A percentile compares a stretch with the other conserved stretches of the same genome.
phyloP scores from a whole-genome alignment of 495 filamentous ascomycete genomes.

The Recurvomyces mirabilis region DNA sequence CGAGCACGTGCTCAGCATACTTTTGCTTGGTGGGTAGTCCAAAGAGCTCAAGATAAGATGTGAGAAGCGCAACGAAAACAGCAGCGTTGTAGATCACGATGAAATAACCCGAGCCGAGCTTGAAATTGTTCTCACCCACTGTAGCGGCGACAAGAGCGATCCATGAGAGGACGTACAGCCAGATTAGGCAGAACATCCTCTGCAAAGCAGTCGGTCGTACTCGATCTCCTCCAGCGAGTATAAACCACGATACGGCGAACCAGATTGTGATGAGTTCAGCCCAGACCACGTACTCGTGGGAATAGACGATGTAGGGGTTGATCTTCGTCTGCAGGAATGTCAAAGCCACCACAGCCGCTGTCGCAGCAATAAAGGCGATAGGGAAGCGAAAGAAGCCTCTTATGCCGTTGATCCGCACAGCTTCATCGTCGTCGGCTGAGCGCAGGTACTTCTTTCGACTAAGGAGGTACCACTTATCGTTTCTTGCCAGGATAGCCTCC shows the following conservation, averaged over 20 bases:
- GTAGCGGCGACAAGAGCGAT: slow-evolving; percentile 59
- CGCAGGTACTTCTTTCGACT: slow-evolving; percentile 41
- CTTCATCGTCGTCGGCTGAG: slow-evolving; percentile 46
- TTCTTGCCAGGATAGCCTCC: slow-evolving; percentile 52
- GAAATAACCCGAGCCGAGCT: slow-evolving; percentile 69
- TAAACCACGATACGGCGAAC: slow-evolving; percentile 70
- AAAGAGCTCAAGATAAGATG: slow-evolving; percentile 59
- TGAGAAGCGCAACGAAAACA: slow-evolving; percentile 50
- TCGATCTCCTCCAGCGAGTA: slow-evolving; percentile 70
- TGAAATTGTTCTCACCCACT: slow-evolving; percentile 56
- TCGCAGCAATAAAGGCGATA: slow-evolving; percentile 58
- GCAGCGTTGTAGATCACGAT: slow-evolving; percentile 70
- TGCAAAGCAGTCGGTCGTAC: slow-evolving; percentile 80
- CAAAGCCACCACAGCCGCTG: slow-evolving; percentile 55
- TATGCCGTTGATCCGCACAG: slow-evolving; percentile 57
- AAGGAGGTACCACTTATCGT: slow-evolving; percentile 76
- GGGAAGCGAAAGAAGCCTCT: slow-evolving; percentile 78
- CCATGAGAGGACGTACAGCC: slow-evolving; percentile 71
- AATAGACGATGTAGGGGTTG: slow-evolving; percentile 81
- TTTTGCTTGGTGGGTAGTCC: slow-evolving; percentile 58
- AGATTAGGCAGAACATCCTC: slow-evolving; percentile 66
- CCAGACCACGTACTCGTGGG: slow-evolving; percentile 65
- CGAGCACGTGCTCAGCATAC: slow-evolving; percentile 32
- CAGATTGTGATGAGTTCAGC: slow-evolving; percentile 75
- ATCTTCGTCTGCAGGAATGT: slow-evolving; percentile 67